Evolutionary conservation across 345 rosid species (phyloP).

Genomic region (Eutrema japonicum): DNA sequence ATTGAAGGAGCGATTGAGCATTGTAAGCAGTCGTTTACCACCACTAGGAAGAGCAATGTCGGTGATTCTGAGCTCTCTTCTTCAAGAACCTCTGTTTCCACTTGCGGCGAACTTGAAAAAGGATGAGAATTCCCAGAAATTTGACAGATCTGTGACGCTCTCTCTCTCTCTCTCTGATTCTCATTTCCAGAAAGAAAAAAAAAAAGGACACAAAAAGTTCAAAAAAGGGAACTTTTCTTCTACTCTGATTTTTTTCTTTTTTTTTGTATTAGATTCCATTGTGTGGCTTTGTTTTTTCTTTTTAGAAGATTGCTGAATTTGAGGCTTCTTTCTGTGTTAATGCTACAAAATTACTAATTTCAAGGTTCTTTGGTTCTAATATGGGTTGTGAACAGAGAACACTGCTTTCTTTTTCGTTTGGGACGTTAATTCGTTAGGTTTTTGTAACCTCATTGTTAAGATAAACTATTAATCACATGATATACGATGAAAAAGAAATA

Average conservation of each 20-base stretch:
- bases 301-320: slow-evolving; percentile 32
- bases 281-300: slow-evolving; percentile 26
- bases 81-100: slow-evolving; percentile 49
- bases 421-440: slow-evolving; percentile 5
- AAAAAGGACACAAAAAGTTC: slow-evolving; percentile 29
- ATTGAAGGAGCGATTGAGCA: slow-evolving; percentile 94
- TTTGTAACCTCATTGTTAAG: background rate
- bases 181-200: slow-evolving; percentile 8
- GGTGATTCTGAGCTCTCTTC: slow-evolving; percentile 51
- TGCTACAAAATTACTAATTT: slow-evolving; percentile 32
- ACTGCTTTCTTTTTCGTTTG: background rate
- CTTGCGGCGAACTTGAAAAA: slow-evolving; percentile 48
- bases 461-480: background rate
- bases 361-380: slow-evolving; percentile 11
- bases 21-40: slow-evolving; percentile 66
- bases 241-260: slow-evolving; percentile 11
- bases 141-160: slow-evolving; percentile 19
- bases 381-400: background rate
- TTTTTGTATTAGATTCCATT: slow-evolving; percentile 31
- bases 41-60: slow-evolving; percentile 48
- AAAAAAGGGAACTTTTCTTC: slow-evolving; percentile 30
- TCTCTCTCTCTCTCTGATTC: slow-evolving; percentile 23
- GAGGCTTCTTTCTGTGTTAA: slow-evolving; percentile 34
- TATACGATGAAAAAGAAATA: background rate
- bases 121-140: slow-evolving; percentile 43